Percentiles rank a stretch among this genome's conserved stretches.
phyloP scores from a whole-genome alignment of 208 protist genomes.

The Trypanosoma congolense region DNA sequence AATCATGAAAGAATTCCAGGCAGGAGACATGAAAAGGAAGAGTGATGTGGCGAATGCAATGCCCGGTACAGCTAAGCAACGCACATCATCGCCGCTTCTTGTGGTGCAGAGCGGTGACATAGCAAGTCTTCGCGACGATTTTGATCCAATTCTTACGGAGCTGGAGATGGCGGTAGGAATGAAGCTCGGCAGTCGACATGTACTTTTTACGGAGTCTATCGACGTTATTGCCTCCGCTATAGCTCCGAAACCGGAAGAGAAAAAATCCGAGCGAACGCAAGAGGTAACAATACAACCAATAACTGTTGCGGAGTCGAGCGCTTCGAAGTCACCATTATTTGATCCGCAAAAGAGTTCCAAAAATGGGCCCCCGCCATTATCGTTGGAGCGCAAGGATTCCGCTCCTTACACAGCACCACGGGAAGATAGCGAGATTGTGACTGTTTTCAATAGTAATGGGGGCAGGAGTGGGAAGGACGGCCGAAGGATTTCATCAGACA shows the following conservation, averaged over 20 bases:
- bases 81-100: neutral
- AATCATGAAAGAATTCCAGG: neutral
- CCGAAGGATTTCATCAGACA: no score
- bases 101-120: constrained; percentile 77
- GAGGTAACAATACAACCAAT: neutral
- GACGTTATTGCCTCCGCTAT: constrained; percentile 38
- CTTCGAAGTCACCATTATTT: no score
- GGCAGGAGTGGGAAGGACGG: no score
- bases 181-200: constrained; percentile 79
- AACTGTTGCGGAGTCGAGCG: constrained; percentile 6
- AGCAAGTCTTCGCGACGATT: constrained; percentile 68
- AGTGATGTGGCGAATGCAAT: neutral
- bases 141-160: constrained; percentile 69
- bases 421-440: no score
- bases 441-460: no score
- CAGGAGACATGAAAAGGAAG: neutral
- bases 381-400: no score
- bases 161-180: constrained; percentile 78
- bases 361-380: no score
- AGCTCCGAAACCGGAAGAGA: neutral
- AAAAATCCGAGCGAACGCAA: neutral
- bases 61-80: constrained; percentile 10
- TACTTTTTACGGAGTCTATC: constrained; percentile 70
- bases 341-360: no score
- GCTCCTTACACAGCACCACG: no score